Base-by-base conservation (phyloP, 768 basidiomycete species). In the Rhodotorula babjevae region DNA sequence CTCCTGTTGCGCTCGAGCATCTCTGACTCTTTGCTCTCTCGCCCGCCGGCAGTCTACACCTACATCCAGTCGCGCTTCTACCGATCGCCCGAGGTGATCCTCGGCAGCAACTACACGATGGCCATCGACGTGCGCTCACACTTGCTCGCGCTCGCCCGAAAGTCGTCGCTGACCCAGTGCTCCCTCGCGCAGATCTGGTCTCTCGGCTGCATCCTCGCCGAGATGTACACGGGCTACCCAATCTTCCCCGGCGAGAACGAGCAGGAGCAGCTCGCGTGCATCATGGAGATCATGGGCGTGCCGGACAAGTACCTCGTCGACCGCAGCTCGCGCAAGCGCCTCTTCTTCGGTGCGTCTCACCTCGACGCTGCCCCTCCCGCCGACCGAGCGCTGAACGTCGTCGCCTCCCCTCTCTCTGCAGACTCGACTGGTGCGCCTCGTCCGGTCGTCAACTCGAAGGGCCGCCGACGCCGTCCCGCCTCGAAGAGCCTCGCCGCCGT, bases 171-270 rank as follows among this genome's bases (percentile, higher is more conserved):
- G 19, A 29, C 42, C 47, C 25, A n/a, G n/a, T n/a, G n/a, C n/a
- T n/a, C n/a, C n/a, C n/a, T n/a, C n/a, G n/a, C n/a, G 74, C 93
- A 98, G 80, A 99, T 99, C 94, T 99, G 96, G 96, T 95, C 93
- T 84, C 82, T 99, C 76, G 96, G 96, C 50, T 99, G 96, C 79
- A 99, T 99, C 73, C 84, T 99, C 65, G 96, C 96, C 25, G 96
- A 99, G 81, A 83, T 99, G 56, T 95, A 90, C 81, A 98, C 95
- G 19, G 96, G 96, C 1, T 96, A 92, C 81, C 96, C 96, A 2
- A 94, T 99, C 77, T 99, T 99, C 82, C 96, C 96, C 0, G 96
- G 96, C 36, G 96, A 99, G 82, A 98, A 97, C 79, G 95, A 99
- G 81, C 93, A 96, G 82, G 94, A 98, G 80, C 96, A 98, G 77